phyloP scores from a whole-genome alignment of 2,329 filamentous ascomycete genomes.

The Epichloe baconii region DNA sequence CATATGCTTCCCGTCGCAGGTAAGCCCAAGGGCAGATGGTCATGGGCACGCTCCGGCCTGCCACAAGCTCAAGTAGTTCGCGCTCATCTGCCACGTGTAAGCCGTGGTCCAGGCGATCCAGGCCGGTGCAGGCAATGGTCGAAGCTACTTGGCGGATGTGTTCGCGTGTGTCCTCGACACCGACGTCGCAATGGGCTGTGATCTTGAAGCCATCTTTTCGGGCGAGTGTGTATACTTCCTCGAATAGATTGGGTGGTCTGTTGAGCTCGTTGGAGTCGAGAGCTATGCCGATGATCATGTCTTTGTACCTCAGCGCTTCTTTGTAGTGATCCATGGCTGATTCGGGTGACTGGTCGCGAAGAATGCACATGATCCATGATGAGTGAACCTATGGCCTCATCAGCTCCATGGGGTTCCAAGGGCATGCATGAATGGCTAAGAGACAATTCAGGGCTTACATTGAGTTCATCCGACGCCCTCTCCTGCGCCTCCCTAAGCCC shows the following conservation, averaged over 20 bases:
- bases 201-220: conserved; percentile 27
- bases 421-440: too few relatives aligned
- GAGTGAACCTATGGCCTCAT: conserved; percentile 43
- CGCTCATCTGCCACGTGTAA: conserved; percentile 48
- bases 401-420: background rate
- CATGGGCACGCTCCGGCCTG: conserved; percentile 41
- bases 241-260: conserved; percentile 30
- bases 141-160: conserved; percentile 36
- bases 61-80: conserved; percentile 42
- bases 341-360: conserved; percentile 56
- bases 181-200: conserved; percentile 38
- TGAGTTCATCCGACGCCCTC: conserved; percentile 38
- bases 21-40: conserved; percentile 48
- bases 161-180: conserved; percentile 31
- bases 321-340: conserved; percentile 52
- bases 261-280: conserved; percentile 33
- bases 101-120: conserved; percentile 60
- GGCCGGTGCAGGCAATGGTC: conserved; percentile 44
- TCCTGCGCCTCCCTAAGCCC: conserved; percentile 47
- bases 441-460: background rate
- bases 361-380: conserved; percentile 56
- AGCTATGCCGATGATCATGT: conserved; percentile 31
- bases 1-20: conserved; percentile 9
- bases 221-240: conserved; percentile 23
- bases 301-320: conserved; percentile 21